Base-by-base conservation (phyloP, 139 green algal species). In the Picochlorum costavermella region DNA sequence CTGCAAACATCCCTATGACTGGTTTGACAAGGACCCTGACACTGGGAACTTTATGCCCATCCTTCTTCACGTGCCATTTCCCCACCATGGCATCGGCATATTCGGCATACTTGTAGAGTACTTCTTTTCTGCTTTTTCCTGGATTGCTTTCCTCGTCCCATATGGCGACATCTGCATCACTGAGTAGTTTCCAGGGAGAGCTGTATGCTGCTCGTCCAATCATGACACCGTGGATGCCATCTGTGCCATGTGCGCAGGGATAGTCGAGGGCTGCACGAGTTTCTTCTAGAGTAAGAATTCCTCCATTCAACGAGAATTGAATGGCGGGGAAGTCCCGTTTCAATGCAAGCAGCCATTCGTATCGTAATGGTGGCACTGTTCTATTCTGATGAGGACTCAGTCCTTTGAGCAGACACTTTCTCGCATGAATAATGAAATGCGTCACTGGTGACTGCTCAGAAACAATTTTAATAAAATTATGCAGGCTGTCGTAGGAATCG, bases 401-500 rank as follows among this genome's bases (percentile, higher is more conserved):
- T 14, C 91, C 92, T 51, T 86, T 85, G 5, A 98, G 86, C 25
- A 95, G 77, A 68, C 86, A 93, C 76, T 98, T 98, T 62, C 92
- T 82, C 6, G 89, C 79, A 68, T 98, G 92, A 6, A 98, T 78
- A 59, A 96, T 80, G 64, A 98, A 98, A 76, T 97, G 92, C 16
- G 26, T 25, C 11, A 89, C 76, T 5, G 66, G 50, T 11, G 81
- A 83, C 16, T 69, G 33, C 46, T 72, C 66, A 4, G 85, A 85
- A 12, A 96, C 89, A 5, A 65, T 73, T 2, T 20, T 23, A 10
- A 95, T 73, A 61, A 96, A 96, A 40, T 66, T 50, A 40, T 56
- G 57, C 25, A 96, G 71, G 61, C 77, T 68, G 23, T 72, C 74
- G 56, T 96, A 96, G 8, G 61, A 69, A 75, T 90, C 83, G 25